A percentile compares a stretch with the other conserved stretches of the same genome.
Conservation (phyloP, 805 yeast genomes). For the Clavispora carvajalis region DNA sequence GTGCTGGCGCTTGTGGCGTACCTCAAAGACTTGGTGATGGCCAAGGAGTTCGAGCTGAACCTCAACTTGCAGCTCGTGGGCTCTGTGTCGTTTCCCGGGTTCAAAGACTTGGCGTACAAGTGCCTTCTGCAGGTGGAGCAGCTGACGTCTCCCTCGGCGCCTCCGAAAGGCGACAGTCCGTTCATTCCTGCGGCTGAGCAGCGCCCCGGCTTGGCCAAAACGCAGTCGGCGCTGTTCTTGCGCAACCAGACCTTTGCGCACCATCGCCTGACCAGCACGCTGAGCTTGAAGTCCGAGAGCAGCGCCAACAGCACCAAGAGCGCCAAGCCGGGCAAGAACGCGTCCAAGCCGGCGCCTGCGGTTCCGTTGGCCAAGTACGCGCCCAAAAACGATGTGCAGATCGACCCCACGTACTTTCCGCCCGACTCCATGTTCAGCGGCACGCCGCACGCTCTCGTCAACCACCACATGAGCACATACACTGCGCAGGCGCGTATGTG, state of each 20-base stretch:
- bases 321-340: background rate
- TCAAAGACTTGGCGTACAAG: slow-evolving; percentile 33
- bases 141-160: slow-evolving; percentile 8
- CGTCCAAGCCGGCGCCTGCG: slow-evolving; percentile 1
- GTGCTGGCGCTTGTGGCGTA: slow-evolving; percentile 33
- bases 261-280: slow-evolving; percentile 12
- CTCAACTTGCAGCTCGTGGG: slow-evolving; percentile 33
- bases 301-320: slow-evolving; percentile 1
- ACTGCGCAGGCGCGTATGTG: slow-evolving; percentile 23
- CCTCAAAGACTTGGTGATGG: slow-evolving; percentile 40
- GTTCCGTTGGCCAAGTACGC: slow-evolving; percentile 13
- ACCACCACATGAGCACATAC: slow-evolving; percentile 29
- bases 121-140: slow-evolving; percentile 6
- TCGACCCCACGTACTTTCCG: slow-evolving; percentile 22
- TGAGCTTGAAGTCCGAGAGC: slow-evolving; percentile 8
- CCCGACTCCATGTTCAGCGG: slow-evolving; percentile 21
- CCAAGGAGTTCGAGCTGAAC: slow-evolving; percentile 39
- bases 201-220: slow-evolving; percentile 20
- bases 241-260: slow-evolving; percentile 18
- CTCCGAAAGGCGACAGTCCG: slow-evolving; percentile 12
- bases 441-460: slow-evolving; percentile 28
- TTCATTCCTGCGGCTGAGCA: slow-evolving; percentile 8
- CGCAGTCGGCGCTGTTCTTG: slow-evolving; percentile 21
- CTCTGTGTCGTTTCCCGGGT: slow-evolving; percentile 39
- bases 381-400: slow-evolving; percentile 16